Evolutionary conservation across 306 rosid genomes (phyloP).

Genomic region (Vigna mungo): DNA sequence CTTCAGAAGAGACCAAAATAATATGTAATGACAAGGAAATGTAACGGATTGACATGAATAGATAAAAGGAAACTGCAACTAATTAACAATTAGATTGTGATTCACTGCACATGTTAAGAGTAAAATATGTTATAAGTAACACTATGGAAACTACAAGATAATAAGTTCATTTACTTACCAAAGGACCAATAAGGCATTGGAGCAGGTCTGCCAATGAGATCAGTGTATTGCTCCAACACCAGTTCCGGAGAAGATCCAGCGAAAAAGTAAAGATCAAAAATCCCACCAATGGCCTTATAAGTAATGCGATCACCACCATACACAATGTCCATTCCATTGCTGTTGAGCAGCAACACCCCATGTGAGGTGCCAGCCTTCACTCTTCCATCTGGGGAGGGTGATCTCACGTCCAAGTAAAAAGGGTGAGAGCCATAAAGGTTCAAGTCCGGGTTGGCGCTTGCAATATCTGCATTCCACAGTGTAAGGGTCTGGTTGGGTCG

Average conservation of each 20-base stretch:
- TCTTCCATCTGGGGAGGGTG: constrained; percentile 21
- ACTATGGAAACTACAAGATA: too few relatives aligned
- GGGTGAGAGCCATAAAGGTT: constrained; percentile 93
- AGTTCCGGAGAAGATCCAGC: constrained; percentile 71
- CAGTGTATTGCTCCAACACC: constrained; percentile 80
- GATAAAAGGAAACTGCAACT: not conserved
- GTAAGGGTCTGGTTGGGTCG: constrained; percentile 57
- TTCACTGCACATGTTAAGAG: not conserved
- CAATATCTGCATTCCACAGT: constrained; percentile 67
- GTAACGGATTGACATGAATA: not conserved
- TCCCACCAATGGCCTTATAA: constrained; percentile 77
- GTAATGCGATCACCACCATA: constrained; percentile 70
- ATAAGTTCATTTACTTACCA: constrained; percentile 56
- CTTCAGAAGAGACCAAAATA: constrained; percentile 38
- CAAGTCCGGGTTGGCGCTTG: constrained; percentile 48
- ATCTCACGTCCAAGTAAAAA: constrained; percentile 76
- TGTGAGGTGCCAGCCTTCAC: constrained; percentile 60
- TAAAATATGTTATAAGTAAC: not conserved
- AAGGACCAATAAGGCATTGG: constrained; percentile 94
- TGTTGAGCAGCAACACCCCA: constrained; percentile 77
- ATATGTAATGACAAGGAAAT: not conserved
- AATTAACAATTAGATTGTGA: too few relatives aligned
- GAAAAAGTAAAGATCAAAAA: constrained; percentile 75
- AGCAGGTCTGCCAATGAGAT: constrained; percentile 78
- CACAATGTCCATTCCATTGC: constrained; percentile 80